These are phyloP conservation scores for Encephalitozoon cuniculi DNA, from an alignment of 371 early-diverging fungal genomes.

Conservation along the genomic window DNA sequence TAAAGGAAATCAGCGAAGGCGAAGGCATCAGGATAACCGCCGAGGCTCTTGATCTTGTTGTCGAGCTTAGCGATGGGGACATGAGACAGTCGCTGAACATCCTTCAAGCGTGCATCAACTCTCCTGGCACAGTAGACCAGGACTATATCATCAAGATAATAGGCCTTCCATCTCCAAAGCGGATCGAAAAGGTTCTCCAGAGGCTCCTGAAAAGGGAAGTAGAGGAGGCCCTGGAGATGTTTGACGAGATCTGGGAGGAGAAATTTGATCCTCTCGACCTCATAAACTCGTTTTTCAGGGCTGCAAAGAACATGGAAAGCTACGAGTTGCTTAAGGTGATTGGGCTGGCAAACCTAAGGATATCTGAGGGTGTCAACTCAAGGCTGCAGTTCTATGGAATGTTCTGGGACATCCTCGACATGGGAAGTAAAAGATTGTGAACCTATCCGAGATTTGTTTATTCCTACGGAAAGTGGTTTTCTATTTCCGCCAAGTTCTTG, in stretches of 20 bases:
- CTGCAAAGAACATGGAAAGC: constrained; percentile 47
- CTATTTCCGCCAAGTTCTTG: background rate
- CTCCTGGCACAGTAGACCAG: background rate
- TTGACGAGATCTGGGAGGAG: constrained; percentile 46
- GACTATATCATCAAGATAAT: constrained; percentile 41
- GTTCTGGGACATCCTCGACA: constrained; percentile 47
- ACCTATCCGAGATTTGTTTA: background rate
- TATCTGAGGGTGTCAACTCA: constrained; percentile 43
- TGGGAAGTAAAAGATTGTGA: background rate
- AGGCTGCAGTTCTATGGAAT: constrained; percentile 54
- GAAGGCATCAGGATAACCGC: constrained; percentile 66
- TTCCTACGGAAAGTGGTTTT: background rate
- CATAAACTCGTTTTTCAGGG: constrained; percentile 46
- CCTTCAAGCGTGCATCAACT: constrained; percentile 65
- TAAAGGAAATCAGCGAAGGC: constrained; percentile 69
- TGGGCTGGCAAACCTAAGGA: constrained; percentile 33
- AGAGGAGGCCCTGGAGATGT: constrained; percentile 30
- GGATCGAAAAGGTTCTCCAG: constrained; percentile 19
- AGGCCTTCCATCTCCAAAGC: constrained; percentile 51
- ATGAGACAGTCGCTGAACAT: constrained; percentile 95
- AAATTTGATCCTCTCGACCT: constrained; percentile 54
- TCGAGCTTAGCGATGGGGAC: constrained; percentile 90
- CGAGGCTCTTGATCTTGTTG: constrained; percentile 68
- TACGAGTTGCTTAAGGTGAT: constrained; percentile 46
- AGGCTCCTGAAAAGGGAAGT: constrained; percentile 24